Evolutionary conservation across 257 asterid genomes (phyloP).

Genomic region (Solanum virginianum): DNA sequence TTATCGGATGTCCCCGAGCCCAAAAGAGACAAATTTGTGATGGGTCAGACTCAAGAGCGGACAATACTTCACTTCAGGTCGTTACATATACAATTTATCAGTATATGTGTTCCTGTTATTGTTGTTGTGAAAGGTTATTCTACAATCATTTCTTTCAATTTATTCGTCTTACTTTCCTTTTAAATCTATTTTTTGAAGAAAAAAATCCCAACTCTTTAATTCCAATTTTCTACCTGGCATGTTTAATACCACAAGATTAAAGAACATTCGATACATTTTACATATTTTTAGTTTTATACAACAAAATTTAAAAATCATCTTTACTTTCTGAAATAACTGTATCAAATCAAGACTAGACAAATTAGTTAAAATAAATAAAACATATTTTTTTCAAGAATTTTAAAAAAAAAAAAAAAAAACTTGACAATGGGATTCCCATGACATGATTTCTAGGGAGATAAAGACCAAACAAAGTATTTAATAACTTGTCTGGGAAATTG

Average conservation of each 20-base stretch:
- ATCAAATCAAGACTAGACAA: not conserved
- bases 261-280: not conserved
- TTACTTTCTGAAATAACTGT: no score
- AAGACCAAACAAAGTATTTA: not conserved
- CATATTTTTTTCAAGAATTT: not conserved
- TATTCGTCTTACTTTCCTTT: not conserved
- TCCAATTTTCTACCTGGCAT: not conserved
- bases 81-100: no score
- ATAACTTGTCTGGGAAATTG: not conserved
- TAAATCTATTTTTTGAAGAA: not conserved
- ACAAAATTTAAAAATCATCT: no score
- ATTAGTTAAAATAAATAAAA: no score
- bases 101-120: not conserved
- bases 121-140: not conserved
- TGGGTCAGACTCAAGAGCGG: no score
- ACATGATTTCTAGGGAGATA: not conserved
- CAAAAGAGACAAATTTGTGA: no score
- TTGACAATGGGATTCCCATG: not conserved
- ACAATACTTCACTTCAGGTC: no score
- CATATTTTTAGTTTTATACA: not conserved
- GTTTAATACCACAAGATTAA: no score
- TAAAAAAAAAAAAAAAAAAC: not conserved
- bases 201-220: not conserved
- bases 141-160: not conserved
- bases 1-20: no score